phyloP scores from a whole-genome alignment of 495 filamentous ascomycete genomes.

The Neurospora sublineolata region DNA sequence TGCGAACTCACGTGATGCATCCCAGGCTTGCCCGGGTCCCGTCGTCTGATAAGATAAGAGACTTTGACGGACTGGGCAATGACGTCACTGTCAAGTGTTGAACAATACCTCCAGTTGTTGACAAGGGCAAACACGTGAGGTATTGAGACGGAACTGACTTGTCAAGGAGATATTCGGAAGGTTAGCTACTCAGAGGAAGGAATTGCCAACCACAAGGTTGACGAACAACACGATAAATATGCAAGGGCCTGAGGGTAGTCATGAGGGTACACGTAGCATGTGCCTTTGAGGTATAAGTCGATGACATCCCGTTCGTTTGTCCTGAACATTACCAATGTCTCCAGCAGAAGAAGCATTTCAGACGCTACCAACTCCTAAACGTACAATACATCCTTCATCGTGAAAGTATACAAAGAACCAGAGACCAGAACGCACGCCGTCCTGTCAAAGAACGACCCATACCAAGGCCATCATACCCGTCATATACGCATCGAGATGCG shows the following conservation, averaged over 20 bases:
- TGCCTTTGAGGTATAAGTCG: neutral
- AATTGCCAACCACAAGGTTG: neutral
- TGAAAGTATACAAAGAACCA: neutral
- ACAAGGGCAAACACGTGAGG: neutral
- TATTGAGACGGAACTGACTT: neutral
- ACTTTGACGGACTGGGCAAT: neutral
- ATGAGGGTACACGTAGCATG: neutral
- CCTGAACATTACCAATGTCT: neutral
- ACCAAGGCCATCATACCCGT: neutral
- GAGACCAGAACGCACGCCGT: neutral
- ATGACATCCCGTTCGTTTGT: neutral
- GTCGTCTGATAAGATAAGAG: neutral
- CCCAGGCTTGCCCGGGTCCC: neutral
- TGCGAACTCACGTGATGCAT: neutral
- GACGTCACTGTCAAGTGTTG: neutral
- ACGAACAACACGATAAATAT: neutral
- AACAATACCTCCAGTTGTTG: neutral
- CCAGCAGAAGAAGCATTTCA: neutral
- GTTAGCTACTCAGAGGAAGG: neutral
- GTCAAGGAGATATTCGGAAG: neutral
- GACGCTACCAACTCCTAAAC: neutral
- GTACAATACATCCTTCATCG: neutral
- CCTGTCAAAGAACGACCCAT: neutral
- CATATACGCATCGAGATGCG: neutral
- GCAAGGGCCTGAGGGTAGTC: neutral